These are phyloP conservation scores for Neofusicoccum laricinum DNA, from an alignment of 2,329 filamentous ascomycete genomes.

Conservation along the genomic window DNA sequence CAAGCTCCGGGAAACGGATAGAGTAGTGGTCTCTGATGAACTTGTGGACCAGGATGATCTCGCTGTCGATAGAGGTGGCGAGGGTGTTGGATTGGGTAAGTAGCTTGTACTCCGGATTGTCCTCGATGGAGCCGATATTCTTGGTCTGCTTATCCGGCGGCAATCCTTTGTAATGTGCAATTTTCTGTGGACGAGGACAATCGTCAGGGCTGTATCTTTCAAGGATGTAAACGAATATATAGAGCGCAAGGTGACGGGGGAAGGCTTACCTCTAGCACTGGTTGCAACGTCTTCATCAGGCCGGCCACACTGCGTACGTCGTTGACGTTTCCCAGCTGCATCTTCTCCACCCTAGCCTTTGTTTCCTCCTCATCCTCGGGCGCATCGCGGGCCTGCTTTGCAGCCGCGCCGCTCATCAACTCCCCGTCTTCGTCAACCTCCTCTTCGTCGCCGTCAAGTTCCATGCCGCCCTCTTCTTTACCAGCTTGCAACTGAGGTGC, in stretches of 20 bases:
- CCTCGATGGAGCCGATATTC: conserved; percentile 75
- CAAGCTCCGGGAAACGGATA: conserved; percentile 86
- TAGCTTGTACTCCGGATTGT: conserved; percentile 87
- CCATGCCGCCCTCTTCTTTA: conserved; percentile 41
- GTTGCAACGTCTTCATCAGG: conserved; percentile 77
- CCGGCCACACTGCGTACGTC: conserved; percentile 70
- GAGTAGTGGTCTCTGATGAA: conserved; percentile 96
- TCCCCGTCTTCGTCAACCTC: conserved; percentile 61
- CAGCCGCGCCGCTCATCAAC: conserved; percentile 46
- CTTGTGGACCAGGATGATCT: conserved; percentile 92
- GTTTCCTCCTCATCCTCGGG: conserved; percentile 65
- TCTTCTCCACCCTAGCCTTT: conserved; percentile 78
- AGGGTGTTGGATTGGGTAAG: conserved; percentile 84
- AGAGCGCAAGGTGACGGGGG: conserved; percentile 42
- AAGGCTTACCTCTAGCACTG: conserved; percentile 64
- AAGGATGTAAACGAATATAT: conserved; percentile 14
- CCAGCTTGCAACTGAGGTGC: conserved; percentile 21
- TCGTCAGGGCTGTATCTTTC: conserved; percentile 64
- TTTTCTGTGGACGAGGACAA: conserved; percentile 66
- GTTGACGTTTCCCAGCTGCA: conserved; percentile 69
- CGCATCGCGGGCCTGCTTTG: conserved; percentile 44
- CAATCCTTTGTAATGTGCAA: conserved; percentile 70
- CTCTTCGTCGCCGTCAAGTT: conserved; percentile 61
- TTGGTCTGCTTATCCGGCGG: conserved; percentile 62
- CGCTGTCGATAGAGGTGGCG: conserved; percentile 88